A percentile compares a stretch with the other conserved stretches of the same genome.
Evolutionary conservation across 1,139 yeast genomes (phyloP).

Genomic region (Taphrina pruni): DNA sequence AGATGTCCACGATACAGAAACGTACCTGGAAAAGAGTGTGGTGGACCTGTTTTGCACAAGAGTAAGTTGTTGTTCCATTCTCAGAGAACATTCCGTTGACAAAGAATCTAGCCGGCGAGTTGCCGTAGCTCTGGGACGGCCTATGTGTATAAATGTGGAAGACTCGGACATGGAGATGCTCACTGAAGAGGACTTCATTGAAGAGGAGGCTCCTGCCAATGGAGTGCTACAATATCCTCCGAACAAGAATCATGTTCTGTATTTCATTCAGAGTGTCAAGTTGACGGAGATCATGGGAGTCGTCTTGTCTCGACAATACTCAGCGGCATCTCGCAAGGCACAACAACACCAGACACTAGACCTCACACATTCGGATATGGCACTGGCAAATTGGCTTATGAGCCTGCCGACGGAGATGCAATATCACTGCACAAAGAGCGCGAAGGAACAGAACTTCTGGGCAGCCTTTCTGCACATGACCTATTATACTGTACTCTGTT

Average conservation of each 20-base stretch:
- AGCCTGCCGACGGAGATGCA: conserved; percentile 69
- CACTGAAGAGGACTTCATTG: conserved; percentile 66
- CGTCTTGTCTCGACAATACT: conserved; percentile 71
- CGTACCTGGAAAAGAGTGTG: conserved; percentile 72
- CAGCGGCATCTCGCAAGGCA: conserved; percentile 69
- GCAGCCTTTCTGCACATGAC: conserved; percentile 71
- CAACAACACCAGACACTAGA: conserved; percentile 58
- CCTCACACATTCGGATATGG: conserved; percentile 74
- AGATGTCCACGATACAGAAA: conserved; percentile 57
- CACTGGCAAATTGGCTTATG: conserved; percentile 80
- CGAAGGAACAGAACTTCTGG: conserved; percentile 60
- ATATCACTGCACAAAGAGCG: conserved; percentile 63
- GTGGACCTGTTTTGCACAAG: conserved; percentile 77
- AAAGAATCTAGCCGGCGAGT: conserved; percentile 11
- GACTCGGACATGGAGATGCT: conserved; percentile 83
- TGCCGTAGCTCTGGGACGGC: conserved; percentile 76
- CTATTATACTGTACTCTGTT: conserved; percentile 72
- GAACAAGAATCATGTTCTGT: conserved; percentile 60
- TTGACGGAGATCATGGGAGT: conserved; percentile 77
- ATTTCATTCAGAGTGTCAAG: conserved; percentile 69
- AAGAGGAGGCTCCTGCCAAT: conserved; percentile 59
- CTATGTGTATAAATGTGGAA: conserved; percentile 69
- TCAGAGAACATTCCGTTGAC: neutral
- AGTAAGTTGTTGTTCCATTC: conserved; percentile 3
- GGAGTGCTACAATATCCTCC: conserved; percentile 57